A percentile compares a stretch with the other conserved stretches of the same genome.
phyloP scores from a whole-genome alignment of 2,329 filamentous ascomycete species.

The Xylaria sp. region DNA sequence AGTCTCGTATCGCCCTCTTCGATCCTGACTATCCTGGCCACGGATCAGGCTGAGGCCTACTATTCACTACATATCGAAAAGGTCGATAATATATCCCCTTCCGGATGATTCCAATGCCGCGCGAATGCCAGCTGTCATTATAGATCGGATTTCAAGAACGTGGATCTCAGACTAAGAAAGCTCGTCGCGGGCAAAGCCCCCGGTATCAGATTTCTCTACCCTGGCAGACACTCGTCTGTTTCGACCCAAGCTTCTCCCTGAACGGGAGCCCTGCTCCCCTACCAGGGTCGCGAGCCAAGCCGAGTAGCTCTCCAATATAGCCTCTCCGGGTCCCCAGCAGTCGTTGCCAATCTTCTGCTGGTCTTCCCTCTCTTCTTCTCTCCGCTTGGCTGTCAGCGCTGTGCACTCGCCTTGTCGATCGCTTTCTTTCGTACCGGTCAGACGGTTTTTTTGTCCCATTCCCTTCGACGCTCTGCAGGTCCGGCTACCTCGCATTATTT shows the following conservation, averaged over 20 bases:
- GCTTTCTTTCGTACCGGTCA: constrained; percentile 58
- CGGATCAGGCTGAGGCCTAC: constrained; percentile 36
- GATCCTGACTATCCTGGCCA: constrained; percentile 24
- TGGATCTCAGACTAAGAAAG: constrained; percentile 60
- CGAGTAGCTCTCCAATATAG: constrained; percentile 53
- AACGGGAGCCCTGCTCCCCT: constrained; percentile 51
- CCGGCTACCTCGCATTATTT: constrained; percentile 61
- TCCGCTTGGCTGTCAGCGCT: constrained; percentile 54
- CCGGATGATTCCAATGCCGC: constrained; percentile 54
- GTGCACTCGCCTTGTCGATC: constrained; percentile 64
- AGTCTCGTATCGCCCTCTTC: constrained; percentile 38
- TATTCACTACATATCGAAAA: constrained; percentile 13
- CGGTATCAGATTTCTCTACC: constrained; percentile 55
- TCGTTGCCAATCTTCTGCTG: constrained; percentile 37
- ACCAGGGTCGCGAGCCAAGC: constrained; percentile 47
- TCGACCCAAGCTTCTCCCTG: constrained; percentile 56
- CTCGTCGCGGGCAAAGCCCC: constrained; percentile 52
- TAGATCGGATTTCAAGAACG: constrained; percentile 62
- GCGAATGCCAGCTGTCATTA: constrained; percentile 64
- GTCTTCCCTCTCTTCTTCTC: constrained; percentile 46
- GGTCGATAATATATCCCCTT: constrained; percentile 23
- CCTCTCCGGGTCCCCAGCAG: constrained; percentile 41
- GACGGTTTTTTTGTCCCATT: constrained; percentile 50
- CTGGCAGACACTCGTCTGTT: constrained; percentile 49
- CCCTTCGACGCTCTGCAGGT: constrained; percentile 56